Evolutionary conservation across 257 asterid genomes (phyloP), one percentile per base, ranked within the genome.

Genomic region (Marsdenia floribunda): DNA sequence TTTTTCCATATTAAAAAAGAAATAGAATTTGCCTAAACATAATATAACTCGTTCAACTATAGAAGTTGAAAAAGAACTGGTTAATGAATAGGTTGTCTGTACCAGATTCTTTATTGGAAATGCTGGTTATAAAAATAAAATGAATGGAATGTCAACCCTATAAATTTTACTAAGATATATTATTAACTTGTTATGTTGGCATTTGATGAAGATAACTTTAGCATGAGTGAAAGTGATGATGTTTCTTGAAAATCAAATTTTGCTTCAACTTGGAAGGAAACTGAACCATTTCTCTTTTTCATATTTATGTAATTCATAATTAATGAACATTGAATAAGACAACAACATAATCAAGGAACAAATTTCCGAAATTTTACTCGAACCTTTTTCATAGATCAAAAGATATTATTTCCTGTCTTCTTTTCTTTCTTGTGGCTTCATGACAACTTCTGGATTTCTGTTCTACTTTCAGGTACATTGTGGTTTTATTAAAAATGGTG

Each of bases 401-500:
- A 12, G 29, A 49, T 60, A 3, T 61, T 7, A 6, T 1, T 38
- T 68, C 72, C 53, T 8, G 10, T 68, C 40, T 4, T n/a, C 22
- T 11, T 22, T n/a, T 64, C 49, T 44, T 44, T 44, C 49, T 44
- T 44, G 60, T 38, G 5, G 42, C 69, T 21, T 22, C 60, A 4
- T 59, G 21, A 73, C 73, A 24, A 33, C 57, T 35, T 71, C 29
- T 60, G 73, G 59, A 73, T 22, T 26, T 69, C 46, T 50, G 49
- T 75, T 65, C 44, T 68, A 15, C 73, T 78, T 75, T 80, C 83
- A 92, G 99, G 96, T 95, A 86, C 96, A 91, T 79, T 95, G 99
- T 87, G 99, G 99, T 63, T 95, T 92, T 83, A 89, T 92, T 82
- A 77, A 72, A 74, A 92, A 92, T 78, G 95, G 96, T 12, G 99